Conservation (phyloP, 306 rosid genomes). For the Crotalaria pallida region DNA sequence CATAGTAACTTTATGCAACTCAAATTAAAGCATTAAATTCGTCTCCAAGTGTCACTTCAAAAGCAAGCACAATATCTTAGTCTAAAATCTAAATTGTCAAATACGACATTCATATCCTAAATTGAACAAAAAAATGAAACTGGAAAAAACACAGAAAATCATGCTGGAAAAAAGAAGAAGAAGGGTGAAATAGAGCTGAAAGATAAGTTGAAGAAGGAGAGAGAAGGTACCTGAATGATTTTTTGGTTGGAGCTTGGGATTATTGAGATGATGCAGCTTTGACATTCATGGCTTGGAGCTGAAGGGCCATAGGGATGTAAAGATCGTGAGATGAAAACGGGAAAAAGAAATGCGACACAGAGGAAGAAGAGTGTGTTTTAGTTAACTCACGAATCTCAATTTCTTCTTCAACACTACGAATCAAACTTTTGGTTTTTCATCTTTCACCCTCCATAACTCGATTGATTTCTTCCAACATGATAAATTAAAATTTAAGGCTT, state of each 20-base stretch:
- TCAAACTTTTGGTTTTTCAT: too few species aligned
- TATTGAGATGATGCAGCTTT: not conserved
- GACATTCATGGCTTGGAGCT: not conserved
- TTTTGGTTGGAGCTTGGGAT: not conserved
- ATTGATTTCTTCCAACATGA: too few species aligned
- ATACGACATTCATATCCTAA: not conserved
- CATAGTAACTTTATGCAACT: not conserved
- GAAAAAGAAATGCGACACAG: too few species aligned
- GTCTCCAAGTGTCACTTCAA: not conserved
- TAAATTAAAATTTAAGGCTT: too few species aligned
- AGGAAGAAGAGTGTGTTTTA: too few species aligned
- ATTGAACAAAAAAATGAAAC: not conserved
- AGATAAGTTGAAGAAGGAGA: not conserved
- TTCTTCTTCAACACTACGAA: too few species aligned
- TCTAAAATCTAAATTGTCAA: not conserved
- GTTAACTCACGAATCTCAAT: too few species aligned
- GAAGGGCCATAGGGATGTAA: too few species aligned
- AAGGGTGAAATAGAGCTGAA: not conserved
- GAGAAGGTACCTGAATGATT: conserved; percentile 16
- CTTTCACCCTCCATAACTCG: too few species aligned
- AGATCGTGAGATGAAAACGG: too few species aligned
- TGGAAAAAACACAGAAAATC: not conserved
- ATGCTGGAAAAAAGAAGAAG: not conserved
- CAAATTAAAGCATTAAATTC: conserved; percentile 5
- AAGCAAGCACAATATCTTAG: not conserved